Conservation (phyloP, 805 yeast species). For the Limtongia smithiae region DNA sequence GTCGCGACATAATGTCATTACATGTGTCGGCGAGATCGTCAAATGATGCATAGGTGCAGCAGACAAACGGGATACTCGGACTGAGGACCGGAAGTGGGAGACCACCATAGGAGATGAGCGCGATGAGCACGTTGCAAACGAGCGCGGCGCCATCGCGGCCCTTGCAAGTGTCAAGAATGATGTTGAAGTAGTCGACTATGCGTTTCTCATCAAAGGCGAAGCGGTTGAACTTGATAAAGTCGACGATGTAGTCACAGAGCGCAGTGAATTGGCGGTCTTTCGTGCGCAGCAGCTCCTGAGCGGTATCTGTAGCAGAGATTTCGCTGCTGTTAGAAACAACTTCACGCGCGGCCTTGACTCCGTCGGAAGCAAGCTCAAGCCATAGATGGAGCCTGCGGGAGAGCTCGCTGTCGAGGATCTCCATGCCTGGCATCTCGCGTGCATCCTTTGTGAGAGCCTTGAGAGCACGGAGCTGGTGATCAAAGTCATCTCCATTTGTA, state of each 20-base stretch:
- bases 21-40: conserved; percentile 39
- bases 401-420: conserved; percentile 45
- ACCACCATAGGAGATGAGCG: conserved; percentile 46
- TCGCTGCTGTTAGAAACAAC: background rate
- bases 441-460: conserved; percentile 51
- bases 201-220: conserved; percentile 44
- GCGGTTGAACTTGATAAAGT: conserved; percentile 49
- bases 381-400: conserved; percentile 41
- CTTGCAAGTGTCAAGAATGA: conserved; percentile 41
- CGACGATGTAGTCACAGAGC: conserved; percentile 37
- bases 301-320: background rate
- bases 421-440: conserved; percentile 50
- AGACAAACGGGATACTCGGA: conserved; percentile 44
- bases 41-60: conserved; percentile 44
- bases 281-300: background rate
- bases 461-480: conserved; percentile 48
- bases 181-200: conserved; percentile 38
- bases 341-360: conserved; percentile 26
- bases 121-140: conserved; percentile 44
- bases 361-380: conserved; percentile 37
- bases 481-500: conserved; percentile 50
- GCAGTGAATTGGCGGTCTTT: conserved; percentile 33
- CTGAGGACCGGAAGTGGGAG: conserved; percentile 44
- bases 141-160: conserved; percentile 39
- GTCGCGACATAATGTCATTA: conserved; percentile 42